phyloP scores from a whole-genome alignment of 495 filamentous ascomycete species.

The Lepidopterella palustris region DNA sequence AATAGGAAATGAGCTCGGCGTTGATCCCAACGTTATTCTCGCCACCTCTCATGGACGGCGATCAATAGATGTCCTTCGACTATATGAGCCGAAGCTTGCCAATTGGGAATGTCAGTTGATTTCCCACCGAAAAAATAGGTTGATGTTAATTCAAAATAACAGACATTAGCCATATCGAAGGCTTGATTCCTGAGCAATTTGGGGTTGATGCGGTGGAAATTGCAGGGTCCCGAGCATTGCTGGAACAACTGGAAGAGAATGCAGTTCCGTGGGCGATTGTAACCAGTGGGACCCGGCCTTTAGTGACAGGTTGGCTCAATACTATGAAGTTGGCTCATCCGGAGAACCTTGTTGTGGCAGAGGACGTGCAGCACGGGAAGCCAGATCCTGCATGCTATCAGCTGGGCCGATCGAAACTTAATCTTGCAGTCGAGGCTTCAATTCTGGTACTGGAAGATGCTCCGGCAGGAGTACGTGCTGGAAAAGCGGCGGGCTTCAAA shows the following conservation, averaged over 20 bases:
- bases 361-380: constrained; percentile 81
- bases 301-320: constrained; percentile 80
- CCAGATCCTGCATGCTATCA: constrained; percentile 81
- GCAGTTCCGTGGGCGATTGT: constrained; percentile 82
- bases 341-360: constrained; percentile 69
- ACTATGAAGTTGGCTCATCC: constrained; percentile 70
- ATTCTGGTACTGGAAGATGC: constrained; percentile 87
- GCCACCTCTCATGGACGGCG: constrained; percentile 84
- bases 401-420: constrained; percentile 60
- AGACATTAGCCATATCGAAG: constrained; percentile 79
- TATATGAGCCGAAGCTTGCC: constrained; percentile 72
- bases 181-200: constrained; percentile 65
- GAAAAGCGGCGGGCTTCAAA: constrained; percentile 82
- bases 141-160: constrained; percentile 2
- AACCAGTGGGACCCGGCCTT: constrained; percentile 75
- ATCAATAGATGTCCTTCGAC: constrained; percentile 68
- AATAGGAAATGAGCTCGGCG: constrained; percentile 72
- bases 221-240: constrained; percentile 57
- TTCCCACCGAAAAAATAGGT: neutral
- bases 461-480: constrained; percentile 82
- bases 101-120: constrained; percentile 78
- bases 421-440: constrained; percentile 42
- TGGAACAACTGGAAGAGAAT: constrained; percentile 50
- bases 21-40: constrained; percentile 74
- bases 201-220: constrained; percentile 77